Base-by-base conservation (phyloP, 1,284 basidiomycete genomes). In the Meripilus lineatus region DNA sequence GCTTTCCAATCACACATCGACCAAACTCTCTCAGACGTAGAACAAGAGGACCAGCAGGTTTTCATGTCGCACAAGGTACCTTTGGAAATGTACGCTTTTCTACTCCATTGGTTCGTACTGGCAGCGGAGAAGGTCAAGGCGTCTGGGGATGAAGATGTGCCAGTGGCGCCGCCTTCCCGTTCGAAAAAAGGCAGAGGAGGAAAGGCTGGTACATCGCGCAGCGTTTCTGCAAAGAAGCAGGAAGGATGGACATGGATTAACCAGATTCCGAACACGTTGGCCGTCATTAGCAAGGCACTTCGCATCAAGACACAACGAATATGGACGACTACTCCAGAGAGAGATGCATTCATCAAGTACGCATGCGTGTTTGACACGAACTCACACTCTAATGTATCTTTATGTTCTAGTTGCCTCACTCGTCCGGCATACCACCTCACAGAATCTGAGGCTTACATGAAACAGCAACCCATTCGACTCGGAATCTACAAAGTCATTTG, bases 361-460 rank as follows among this genome's bases (percentile, higher is more conserved):
- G 81, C 67, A 2, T 5, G 20, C 26, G 14, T 35, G 14, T 32
- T 51, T 24, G 40, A 15, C 22, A 4, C 10, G 14, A 30, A 23
- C 14, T 13, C 21, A 41, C 7, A 36, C 26, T 36, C 40, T 30
- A 48, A 8, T 22, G 23, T 18, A 40, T 35, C n/a, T 46, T 32
- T 28, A 45, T 24, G 23, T 23, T 7, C 43, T 32, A 92, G 89
- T 38, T 93, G 91, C 59, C 77, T 96, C 49, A 89, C 88, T 3
- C 81, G 83, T 39, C 88, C 92, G 0, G 90, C 87, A 0, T 94
- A 94, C 58, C 81, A 89, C 53, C 74, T 97, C 45, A 81, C 81
- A 33, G 93, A 98, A 63, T 86, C 76, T 50, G 93, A 98, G 59
- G 67, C 74, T 32, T 91, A 93, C 63, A 89, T 98, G 82, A 97